Base-by-base conservation (phyloP, 768 basidiomycete genomes). In the Goffeauzyma gilvescens region DNA sequence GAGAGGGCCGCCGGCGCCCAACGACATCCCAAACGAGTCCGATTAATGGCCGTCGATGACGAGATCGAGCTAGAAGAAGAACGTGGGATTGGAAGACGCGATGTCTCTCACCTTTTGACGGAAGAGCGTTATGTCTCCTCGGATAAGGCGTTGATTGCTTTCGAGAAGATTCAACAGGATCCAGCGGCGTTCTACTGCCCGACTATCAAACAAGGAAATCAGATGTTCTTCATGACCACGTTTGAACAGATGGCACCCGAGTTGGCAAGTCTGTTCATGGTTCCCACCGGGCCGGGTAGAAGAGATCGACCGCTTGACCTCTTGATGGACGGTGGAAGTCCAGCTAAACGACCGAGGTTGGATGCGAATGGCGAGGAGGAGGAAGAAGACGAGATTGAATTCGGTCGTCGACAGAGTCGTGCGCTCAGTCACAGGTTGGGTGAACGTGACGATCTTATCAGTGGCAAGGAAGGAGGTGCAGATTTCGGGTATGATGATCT, bases 151-250 rank as follows among this genome's bases (percentile, higher is more conserved):
- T 75, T 89, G 42, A 78, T 89, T 75, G 78, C 81, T 23, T 72
- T 95, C 14, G 70, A 83, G 42, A 78, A 83, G 54, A 82, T 93
- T 51, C 75, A 81, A 21, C 74, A 79, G 8, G 81, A 93, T 54
- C 87, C 86, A 18, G 63, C 81, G 4, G 68, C 76, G 6, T 78
- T 86, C 60, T 95, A 86, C 67, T 66, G 93, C 35, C 86, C 89
- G 8, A 81, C 78, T 2, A 76, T 76, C n/a, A 79, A 73, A 13
- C 70, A 74, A n/a, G 78, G 77, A 21, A 74, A 50, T 7, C 49
- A 59, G 39, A 48, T 78, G 55, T 61, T 60, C 49, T 78, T 89
- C 64, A 81, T 73, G 54, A 80, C 78, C 33, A 86, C 80, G 0
- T 87, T 89, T 9, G 79, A 81, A 10, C 59, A 55, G 3, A 63